phyloP scores from a whole-genome alignment of 805 yeast genomes.

The Candida sanyiensis region DNA sequence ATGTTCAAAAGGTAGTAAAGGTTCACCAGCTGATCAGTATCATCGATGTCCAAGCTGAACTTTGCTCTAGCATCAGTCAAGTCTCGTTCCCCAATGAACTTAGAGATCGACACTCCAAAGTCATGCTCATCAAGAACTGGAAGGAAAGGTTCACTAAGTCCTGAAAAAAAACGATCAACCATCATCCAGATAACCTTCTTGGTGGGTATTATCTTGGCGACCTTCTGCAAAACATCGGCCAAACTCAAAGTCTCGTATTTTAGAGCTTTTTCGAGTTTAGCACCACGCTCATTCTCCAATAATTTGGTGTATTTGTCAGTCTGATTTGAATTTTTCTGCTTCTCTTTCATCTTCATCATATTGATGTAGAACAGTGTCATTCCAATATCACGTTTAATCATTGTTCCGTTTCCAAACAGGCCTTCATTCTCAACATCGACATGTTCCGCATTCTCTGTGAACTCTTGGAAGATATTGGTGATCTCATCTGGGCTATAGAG shows the following conservation, averaged over 20 bases:
- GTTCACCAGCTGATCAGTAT: conserved; percentile 12
- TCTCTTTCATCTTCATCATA: conserved; percentile 6
- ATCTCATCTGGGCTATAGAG: conserved; percentile 14
- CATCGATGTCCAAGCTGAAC: conserved; percentile 20
- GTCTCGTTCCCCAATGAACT: conserved; percentile 39
- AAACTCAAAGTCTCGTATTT: conserved; percentile 16
- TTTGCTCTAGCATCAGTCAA: conserved; percentile 25
- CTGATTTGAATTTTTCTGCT: conserved; percentile 3
- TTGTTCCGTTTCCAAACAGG: conserved; percentile 16
- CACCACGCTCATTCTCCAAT: conserved; percentile 14
- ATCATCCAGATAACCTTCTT: conserved; percentile 50
- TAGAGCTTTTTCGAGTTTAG: conserved; percentile 16
- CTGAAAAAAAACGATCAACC: conserved; percentile 43
- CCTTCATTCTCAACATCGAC: conserved; percentile 18
- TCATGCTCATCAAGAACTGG: conserved; percentile 56
- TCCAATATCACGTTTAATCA: conserved; percentile 19
- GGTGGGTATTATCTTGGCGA: conserved; percentile 44
- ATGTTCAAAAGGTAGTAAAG: conserved; percentile 14
- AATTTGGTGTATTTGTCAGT: conserved; percentile 12
- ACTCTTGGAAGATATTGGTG: conserved; percentile 12
- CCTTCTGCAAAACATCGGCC: conserved; percentile 16
- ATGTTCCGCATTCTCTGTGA: conserved; percentile 13
- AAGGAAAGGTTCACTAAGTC: conserved; percentile 45
- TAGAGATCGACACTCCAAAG: conserved; percentile 34
- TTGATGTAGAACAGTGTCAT: conserved; percentile 14